Evolutionary conservation across 2,329 filamentous ascomycete species (phyloP).

Genomic region (Penicillium griseofulvum): DNA sequence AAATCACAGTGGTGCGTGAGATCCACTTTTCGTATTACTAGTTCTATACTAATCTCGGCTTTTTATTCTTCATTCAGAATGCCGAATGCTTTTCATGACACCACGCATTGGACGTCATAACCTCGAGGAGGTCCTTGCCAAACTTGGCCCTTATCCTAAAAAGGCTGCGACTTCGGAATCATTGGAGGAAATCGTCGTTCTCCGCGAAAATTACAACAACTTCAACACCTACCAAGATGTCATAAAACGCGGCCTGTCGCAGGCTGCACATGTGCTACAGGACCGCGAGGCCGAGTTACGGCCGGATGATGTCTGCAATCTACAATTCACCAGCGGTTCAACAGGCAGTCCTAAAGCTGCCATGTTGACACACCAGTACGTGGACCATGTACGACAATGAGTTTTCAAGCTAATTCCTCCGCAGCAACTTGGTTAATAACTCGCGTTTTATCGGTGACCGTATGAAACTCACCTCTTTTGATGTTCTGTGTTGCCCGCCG

Average conservation of each 20-base stretch:
- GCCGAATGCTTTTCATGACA: constrained; percentile 71
- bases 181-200: constrained; percentile 56
- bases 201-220: constrained; percentile 54
- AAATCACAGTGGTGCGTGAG: constrained; percentile 61
- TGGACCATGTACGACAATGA: background rate
- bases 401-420: constrained; percentile 1
- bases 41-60: background rate
- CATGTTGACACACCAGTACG: constrained; percentile 68
- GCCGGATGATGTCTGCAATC: constrained; percentile 67
- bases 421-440: constrained; percentile 56
- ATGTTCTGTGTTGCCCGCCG: constrained; percentile 76
- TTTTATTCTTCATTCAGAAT: constrained; percentile 49
- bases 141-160: constrained; percentile 45
- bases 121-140: constrained; percentile 58
- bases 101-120: constrained; percentile 65
- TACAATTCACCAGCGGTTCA: constrained; percentile 74
- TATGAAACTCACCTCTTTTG: constrained; percentile 64
- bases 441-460: constrained; percentile 70
- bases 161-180: constrained; percentile 33
- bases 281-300: constrained; percentile 56
- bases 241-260: constrained; percentile 51
- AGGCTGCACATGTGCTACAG: constrained; percentile 53
- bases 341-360: constrained; percentile 71
- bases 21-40: background rate
- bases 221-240: constrained; percentile 62